Percentiles rank a stretch among this genome's conserved stretches.
phyloP scores from a whole-genome alignment of 208 protist species.

The Acanthamoeba quina region DNA sequence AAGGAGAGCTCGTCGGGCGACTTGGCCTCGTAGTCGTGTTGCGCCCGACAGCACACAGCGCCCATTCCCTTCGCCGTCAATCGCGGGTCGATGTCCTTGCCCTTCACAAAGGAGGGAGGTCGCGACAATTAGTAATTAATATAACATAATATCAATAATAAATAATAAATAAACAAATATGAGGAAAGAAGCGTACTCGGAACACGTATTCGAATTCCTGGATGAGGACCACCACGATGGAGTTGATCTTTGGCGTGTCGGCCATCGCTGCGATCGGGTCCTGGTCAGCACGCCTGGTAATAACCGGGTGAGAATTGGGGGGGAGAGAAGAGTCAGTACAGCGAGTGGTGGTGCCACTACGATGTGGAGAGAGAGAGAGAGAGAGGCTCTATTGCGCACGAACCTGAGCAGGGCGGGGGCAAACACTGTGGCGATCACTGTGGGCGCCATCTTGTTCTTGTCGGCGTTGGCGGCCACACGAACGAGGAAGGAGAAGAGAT shows the following conservation, averaged over 20 bases:
- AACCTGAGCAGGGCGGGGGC: slow-evolving; percentile 28
- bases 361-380: neutral
- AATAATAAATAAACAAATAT: neutral
- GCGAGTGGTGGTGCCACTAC: neutral
- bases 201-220: slow-evolving; percentile 70
- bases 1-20: slow-evolving; percentile 17
- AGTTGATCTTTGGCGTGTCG: slow-evolving; percentile 71
- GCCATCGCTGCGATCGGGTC: slow-evolving; percentile 11
- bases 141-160: no score
- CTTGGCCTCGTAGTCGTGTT: slow-evolving; percentile 67
- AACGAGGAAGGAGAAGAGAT: slow-evolving; percentile 68
- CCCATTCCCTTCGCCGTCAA: neutral
- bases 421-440: slow-evolving; percentile 58
- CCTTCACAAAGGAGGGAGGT: neutral
- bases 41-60: slow-evolving; percentile 34
- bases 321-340: neutral
- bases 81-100: slow-evolving; percentile 29
- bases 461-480: neutral
- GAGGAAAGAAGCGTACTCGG: neutral
- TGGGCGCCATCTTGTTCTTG: slow-evolving; percentile 59
- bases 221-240: slow-evolving; percentile 37
- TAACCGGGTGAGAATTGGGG: no score
- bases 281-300: neutral
- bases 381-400: neutral
- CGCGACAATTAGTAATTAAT: no score